These are phyloP conservation scores for Geopyxis carbonaria DNA, from an alignment of 495 filamentous ascomycete species.

Conservation along the genomic window DNA sequence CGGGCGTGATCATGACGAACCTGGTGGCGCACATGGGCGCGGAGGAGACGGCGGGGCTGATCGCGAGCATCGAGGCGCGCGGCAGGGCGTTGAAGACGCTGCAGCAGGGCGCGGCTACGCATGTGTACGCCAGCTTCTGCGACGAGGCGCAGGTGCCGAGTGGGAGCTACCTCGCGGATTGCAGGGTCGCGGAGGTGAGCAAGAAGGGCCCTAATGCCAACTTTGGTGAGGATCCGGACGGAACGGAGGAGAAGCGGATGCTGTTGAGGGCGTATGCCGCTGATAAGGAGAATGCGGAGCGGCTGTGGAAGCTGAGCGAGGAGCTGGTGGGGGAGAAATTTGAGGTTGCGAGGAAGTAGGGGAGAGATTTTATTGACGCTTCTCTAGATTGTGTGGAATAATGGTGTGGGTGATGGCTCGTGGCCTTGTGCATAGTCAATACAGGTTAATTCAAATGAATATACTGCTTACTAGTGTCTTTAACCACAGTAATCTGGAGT, in stretches of 20 bases:
- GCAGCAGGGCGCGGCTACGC: slow-evolving; percentile 29
- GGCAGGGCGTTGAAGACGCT: slow-evolving; percentile 24
- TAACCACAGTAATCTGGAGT: too few relatives aligned
- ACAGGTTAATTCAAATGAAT: too few relatives aligned
- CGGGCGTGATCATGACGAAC: not conserved
- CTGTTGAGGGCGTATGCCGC: slow-evolving; percentile 25
- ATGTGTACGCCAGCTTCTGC: slow-evolving; percentile 26
- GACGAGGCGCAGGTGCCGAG: not conserved
- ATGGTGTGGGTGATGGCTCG: too few relatives aligned
- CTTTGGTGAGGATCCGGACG: slow-evolving; percentile 29
- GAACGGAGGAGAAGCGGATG: slow-evolving; percentile 28
- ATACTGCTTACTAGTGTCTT: too few relatives aligned
- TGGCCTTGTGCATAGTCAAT: too few relatives aligned
- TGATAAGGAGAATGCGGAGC: slow-evolving; percentile 27
- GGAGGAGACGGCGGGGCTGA: not conserved
- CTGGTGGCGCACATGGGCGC: not conserved
- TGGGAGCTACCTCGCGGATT: slow-evolving; percentile 24
- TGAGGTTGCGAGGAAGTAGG: too few relatives aligned
- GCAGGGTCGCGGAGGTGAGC: slow-evolving; percentile 18
- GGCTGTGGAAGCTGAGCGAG: slow-evolving; percentile 31
- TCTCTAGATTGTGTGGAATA: too few relatives aligned
- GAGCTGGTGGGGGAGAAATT: slow-evolving; percentile 28
- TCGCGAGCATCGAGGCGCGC: not conserved
- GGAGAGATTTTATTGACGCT: too few relatives aligned
- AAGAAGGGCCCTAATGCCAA: slow-evolving; percentile 26